These are phyloP conservation scores for Amanita inopinata DNA, from an alignment of 768 basidiomycete species.

Conservation along the genomic window DNA sequence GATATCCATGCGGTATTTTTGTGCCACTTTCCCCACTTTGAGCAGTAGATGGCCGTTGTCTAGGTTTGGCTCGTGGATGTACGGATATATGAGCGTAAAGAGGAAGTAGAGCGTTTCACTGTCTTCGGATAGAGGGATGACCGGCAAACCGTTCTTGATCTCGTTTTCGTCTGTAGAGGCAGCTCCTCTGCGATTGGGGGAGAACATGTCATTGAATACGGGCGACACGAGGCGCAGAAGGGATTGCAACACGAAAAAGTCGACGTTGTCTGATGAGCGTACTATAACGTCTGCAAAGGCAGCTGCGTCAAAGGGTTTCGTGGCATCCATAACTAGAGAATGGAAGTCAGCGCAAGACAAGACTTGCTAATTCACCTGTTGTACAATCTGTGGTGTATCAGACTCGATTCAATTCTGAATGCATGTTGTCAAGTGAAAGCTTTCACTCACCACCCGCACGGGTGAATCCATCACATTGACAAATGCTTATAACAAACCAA, in stretches of 20 bases:
- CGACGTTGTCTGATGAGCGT: conserved; percentile 19
- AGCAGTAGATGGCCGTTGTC: neutral
- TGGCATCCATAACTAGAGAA: neutral
- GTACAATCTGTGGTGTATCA: no score
- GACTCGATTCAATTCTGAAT: no score
- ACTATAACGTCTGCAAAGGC: conserved; percentile 17
- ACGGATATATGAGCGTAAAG: conserved; percentile 1
- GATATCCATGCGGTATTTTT: conserved; percentile 4
- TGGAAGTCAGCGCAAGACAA: no score
- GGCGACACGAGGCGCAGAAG: conserved; percentile 23
- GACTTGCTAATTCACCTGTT: no score
- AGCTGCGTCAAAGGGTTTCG: conserved; percentile 4
- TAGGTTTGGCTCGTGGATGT: conserved; percentile 1
- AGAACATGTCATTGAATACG: conserved; percentile 22
- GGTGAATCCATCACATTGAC: no score
- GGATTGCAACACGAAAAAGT: conserved; percentile 20
- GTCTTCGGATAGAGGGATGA: conserved; percentile 12
- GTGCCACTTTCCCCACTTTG: neutral
- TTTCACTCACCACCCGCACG: no score
- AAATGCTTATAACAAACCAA: no score
- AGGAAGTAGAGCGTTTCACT: conserved; percentile 7
- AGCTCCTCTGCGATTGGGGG: conserved; percentile 13
- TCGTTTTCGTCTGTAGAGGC: neutral
- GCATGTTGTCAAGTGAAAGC: no score
- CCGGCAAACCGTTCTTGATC: conserved; percentile 1